These are phyloP conservation scores for Stagonosporopsis rhizophila DNA, from an alignment of 2,329 filamentous ascomycete species.

Conservation along the genomic window DNA sequence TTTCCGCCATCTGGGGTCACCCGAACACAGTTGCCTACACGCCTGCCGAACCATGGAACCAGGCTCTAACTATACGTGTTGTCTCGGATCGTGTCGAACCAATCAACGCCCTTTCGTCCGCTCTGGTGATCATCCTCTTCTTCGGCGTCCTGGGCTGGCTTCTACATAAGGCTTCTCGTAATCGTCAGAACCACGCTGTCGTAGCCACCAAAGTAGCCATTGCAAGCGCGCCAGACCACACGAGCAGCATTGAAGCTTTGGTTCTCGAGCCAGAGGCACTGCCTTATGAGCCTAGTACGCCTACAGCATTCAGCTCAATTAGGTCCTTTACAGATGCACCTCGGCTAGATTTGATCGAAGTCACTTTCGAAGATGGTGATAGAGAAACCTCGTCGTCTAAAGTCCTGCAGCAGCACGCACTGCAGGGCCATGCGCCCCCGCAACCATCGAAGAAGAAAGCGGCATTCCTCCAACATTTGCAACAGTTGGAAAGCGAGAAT, in stretches of 20 bases:
- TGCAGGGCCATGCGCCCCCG: background rate
- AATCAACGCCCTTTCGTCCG: background rate
- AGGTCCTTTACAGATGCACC: background rate
- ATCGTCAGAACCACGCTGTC: background rate
- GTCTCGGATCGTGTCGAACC: background rate
- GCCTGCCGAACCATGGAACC: conserved; percentile 1
- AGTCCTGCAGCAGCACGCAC: background rate
- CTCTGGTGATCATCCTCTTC: background rate
- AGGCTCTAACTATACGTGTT: background rate
- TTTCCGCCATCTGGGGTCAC: conserved; percentile 7
- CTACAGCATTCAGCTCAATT: background rate
- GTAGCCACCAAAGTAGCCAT: background rate
- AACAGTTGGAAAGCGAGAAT: background rate
- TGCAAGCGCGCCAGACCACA: background rate
- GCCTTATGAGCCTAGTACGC: background rate
- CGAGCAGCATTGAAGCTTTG: background rate
- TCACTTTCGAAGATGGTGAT: background rate
- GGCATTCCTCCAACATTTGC: background rate
- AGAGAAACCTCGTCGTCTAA: background rate
- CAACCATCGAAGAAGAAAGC: background rate
- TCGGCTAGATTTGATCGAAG: background rate
- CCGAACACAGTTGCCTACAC: background rate
- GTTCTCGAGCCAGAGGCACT: background rate
- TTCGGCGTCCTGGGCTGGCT: background rate
- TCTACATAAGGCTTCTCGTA: background rate